A percentile compares a stretch with the other conserved stretches of the same genome.
phyloP scores from a whole-genome alignment of 345 rosid genomes.

The Noccaea bulbosa region DNA sequence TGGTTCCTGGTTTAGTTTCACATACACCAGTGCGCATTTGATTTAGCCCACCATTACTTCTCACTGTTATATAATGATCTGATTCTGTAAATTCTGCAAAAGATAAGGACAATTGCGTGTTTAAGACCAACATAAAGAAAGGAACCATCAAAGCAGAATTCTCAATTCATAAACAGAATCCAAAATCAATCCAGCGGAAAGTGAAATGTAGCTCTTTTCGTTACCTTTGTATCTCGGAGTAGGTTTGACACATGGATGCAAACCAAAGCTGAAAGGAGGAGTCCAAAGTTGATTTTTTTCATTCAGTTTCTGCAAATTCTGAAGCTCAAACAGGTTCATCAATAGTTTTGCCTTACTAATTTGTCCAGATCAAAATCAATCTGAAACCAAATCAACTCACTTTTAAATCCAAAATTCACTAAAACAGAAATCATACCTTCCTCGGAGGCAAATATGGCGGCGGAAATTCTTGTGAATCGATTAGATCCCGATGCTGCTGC shows the following conservation, averaged over 20 bases:
- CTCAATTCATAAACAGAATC: conserved; percentile 7
- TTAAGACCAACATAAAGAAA: not conserved
- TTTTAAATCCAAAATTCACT: conserved; percentile 23
- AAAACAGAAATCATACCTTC: conserved; percentile 39
- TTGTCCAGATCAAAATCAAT: not conserved
- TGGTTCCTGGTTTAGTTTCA: conserved; percentile 5
- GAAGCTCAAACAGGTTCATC: conserved; percentile 22
- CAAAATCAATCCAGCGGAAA: conserved; percentile 1
- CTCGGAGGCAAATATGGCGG: conserved; percentile 30
- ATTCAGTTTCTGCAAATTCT: conserved; percentile 47
- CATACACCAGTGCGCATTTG: conserved; percentile 99
- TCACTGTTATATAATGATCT: conserved; percentile 71
- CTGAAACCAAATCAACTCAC: conserved; percentile 30
- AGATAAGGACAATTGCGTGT: conserved; percentile 12
- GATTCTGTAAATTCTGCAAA: conserved; percentile 58
- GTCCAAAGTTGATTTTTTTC: conserved; percentile 59
- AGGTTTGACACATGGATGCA: conserved; percentile 75
- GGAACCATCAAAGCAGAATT: not conserved
- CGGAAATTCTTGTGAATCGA: conserved; percentile 15
- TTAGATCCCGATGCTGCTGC: conserved; percentile 25
- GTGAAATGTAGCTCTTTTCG: not conserved
- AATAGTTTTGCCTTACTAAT: not conserved
- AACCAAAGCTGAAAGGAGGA: conserved; percentile 63
- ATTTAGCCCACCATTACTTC: conserved; percentile 94
- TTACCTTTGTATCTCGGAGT: conserved; percentile 67